Base-by-base conservation (phyloP, 352 stramenopile genomes). In the Phytophthora pini region DNA sequence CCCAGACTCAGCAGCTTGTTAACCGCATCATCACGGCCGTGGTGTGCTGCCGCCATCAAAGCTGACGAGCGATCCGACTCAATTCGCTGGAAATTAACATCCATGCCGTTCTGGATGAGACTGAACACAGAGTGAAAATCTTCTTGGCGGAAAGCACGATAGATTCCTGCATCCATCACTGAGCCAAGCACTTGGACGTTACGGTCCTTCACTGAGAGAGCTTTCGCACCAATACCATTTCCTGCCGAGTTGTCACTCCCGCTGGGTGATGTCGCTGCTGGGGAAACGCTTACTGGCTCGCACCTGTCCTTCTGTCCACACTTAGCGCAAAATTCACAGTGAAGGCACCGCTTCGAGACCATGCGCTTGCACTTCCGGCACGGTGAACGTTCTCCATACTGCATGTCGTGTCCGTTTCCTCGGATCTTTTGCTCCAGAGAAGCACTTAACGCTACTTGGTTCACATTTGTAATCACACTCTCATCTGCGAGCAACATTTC, bases 1-100 rank as follows among this genome's bases (percentile, higher is more conserved):
- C 84, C 84, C 3, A 94, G 65, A 4, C 66, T 72, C 1, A 94
- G 61, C 40, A 94, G 60, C 44, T 87, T 91, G 53, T 74, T 80
- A 5, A 74, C 71, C 22, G 83, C 86, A 41, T 94, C 86, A 38
- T 94, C 86, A 1, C 86, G 83, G n/a, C 86, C 86, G 61, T 94
- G 83, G 61, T 92, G 83, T 17, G 86, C 86, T 20, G 83, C 86
- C 1, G 86, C 86, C 86, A 94, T 94, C 38, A 94, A 71, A 41
- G 81, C 86, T 1, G 83, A 81, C 57, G 83, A 92, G 61, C 65
- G 61, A 57, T 94, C 86, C 32, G 82, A 92, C 73, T 94, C 86
- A 48, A 90, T 66, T 46, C 86, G 80, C 74, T 92, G 83, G 54
- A 94, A 94, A 65, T 94, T 92, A n/a, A 94, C 80, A 57, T 94